Evolutionary conservation across 129 eudicot species (phyloP), one percentile per base, ranked within the genome.

Genomic region (Deinandra increscens): DNA sequence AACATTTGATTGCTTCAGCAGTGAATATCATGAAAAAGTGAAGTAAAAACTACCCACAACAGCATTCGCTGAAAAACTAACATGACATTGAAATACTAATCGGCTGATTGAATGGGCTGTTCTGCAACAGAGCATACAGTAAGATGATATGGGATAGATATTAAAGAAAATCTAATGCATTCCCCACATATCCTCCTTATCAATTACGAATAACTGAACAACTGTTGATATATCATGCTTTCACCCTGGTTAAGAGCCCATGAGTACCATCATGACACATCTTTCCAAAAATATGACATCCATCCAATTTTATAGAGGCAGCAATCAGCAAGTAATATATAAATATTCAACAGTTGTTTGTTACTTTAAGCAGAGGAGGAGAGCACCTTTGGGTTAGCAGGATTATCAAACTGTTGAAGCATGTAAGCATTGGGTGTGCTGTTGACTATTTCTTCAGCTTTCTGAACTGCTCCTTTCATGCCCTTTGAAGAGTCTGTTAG

Each of bases 361-460:
- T 54, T 17, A 17, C 55, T 49, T 54, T 22, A 20, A 23, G n/a
- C 7, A 9, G 60, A 38, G 34, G 5, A 26, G 14, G 26, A 60
- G 19, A 18, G 68, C n/a, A 93, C 99, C 99, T 93, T 87, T 49
- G 99, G 99, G 79, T 93, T 93, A 34, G 99, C 99, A 68, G 99
- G 99, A 76, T 93, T 93, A 76, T 93, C 97, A 72, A 93, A 93
- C 38, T 93, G 99, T 74, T 93, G 99, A 84, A 93, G 99, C 88
- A 94, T 87, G 82, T 94, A 94, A 13, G 99, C 76, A 78, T 90
- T 54, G 36, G 97, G 96, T 18, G 99, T 94, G 78, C 51, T 75
- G 56, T 84, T 94, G 64, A 94, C 44, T 54, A 94, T 94, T 71
- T 90, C 94, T 82, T 89, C 96, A 66, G 99, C 99, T 80, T 94